These are phyloP conservation scores for Lentinula raphanica DNA, from an alignment of 768 basidiomycete genomes.

Conservation along the genomic window DNA sequence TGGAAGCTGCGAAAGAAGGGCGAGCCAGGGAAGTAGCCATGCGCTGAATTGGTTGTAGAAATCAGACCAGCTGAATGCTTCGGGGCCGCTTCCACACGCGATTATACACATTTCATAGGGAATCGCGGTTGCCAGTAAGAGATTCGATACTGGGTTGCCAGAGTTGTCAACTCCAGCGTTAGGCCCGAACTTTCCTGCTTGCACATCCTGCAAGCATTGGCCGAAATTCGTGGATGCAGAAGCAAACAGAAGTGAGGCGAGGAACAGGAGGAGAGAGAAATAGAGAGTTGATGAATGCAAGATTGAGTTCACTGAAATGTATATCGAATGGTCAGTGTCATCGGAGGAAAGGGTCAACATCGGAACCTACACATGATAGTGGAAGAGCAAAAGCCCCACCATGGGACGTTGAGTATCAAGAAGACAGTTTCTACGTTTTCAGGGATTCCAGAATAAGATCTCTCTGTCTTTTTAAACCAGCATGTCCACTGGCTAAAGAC, in stretches of 20 bases:
- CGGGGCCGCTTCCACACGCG: neutral
- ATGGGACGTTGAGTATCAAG: too few species aligned
- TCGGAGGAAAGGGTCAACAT: neutral
- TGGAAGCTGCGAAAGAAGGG: constrained; percentile 43
- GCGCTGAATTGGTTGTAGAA: constrained; percentile 36
- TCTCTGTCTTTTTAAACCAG: too few species aligned
- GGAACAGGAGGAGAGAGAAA: neutral
- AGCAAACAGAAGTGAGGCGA: neutral
- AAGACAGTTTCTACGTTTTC: too few species aligned
- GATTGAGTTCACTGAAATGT: neutral
- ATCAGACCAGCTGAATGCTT: constrained; percentile 19
- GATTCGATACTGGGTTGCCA: neutral
- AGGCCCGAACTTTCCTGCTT: neutral
- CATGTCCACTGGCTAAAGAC: too few species aligned
- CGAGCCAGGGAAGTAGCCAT: constrained; percentile 46
- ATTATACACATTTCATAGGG: neutral
- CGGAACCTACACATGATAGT: too few species aligned
- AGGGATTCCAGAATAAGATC: too few species aligned
- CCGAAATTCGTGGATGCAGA: neutral
- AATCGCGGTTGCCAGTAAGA: neutral
- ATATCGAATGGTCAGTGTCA: neutral
- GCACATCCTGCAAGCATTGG: neutral
- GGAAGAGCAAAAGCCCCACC: too few species aligned
- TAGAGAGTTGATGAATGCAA: neutral
- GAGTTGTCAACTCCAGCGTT: neutral